phyloP scores from a whole-genome alignment of 2,329 filamentous ascomycete genomes.

The Cryphonectria radicalis region DNA sequence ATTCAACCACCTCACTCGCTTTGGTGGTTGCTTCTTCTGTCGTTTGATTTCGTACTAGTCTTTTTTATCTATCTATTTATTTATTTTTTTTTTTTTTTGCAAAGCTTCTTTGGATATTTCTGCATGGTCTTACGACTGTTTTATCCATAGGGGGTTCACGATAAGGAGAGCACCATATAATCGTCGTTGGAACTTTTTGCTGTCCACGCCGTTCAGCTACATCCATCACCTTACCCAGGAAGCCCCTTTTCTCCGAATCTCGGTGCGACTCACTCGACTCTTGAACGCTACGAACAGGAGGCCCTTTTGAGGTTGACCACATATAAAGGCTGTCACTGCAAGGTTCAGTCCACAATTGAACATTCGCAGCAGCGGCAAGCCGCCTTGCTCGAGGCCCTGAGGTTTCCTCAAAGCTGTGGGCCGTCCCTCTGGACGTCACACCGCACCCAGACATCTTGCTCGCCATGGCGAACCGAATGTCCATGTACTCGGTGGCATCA shows the following conservation, averaged over 20 bases:
- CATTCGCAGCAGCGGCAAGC: not conserved
- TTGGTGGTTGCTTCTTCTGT: conserved; percentile 51
- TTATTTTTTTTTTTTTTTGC: conserved; percentile 26
- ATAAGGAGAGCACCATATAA: conserved; percentile 22
- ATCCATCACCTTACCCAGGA: conserved; percentile 28
- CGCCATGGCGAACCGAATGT: conserved; percentile 67
- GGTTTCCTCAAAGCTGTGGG: conserved; percentile 37
- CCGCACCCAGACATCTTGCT: conserved; percentile 26
- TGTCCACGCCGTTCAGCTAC: conserved; percentile 36
- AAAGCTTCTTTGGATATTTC: conserved; percentile 15
- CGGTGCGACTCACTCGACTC: conserved; percentile 7
- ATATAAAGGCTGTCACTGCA: not conserved
- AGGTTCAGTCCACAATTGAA: not conserved
- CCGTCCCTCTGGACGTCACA: conserved; percentile 41
- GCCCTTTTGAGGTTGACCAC: not conserved
- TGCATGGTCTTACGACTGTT: conserved; percentile 5
- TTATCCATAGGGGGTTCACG: conserved; percentile 17
- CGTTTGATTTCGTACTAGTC: conserved; percentile 40
- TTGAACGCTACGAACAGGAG: conserved; percentile 24
- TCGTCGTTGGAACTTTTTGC: conserved; percentile 16
- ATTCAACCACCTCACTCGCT: conserved; percentile 60
- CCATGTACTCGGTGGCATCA: conserved; percentile 66
- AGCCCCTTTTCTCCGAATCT: conserved; percentile 10
- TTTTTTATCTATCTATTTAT: conserved; percentile 30
- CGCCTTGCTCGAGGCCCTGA: conserved; percentile 14